These are phyloP conservation scores for Cystobasidium ongulense DNA, from an alignment of 768 basidiomycete genomes.

Conservation along the genomic window DNA sequence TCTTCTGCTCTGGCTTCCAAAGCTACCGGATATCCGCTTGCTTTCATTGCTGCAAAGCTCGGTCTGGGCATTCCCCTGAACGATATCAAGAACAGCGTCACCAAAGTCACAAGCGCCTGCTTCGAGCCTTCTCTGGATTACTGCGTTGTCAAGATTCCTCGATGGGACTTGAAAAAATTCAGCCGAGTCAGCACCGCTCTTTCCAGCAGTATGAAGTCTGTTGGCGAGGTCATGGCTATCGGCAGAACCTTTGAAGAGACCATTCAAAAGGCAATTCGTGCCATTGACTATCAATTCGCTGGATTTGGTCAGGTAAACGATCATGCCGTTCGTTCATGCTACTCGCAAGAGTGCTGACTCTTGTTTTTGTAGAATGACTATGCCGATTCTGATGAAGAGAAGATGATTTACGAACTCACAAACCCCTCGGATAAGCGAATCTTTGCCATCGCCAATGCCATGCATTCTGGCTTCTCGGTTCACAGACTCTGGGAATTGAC, in stretches of 20 bases:
- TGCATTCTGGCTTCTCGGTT: conserved; percentile 84
- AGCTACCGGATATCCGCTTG: conserved; percentile 94
- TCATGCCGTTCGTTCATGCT: background rate
- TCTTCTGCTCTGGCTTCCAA: conserved; percentile 97
- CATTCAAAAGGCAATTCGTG: conserved; percentile 92
- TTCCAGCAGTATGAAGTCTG: conserved; percentile 96
- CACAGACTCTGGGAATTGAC: conserved; percentile 97
- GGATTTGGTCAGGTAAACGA: conserved; percentile 63
- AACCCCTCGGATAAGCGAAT: conserved; percentile 96
- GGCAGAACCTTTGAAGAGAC: conserved; percentile 98
- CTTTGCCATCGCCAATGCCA: conserved; percentile 89
- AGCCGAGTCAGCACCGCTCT: conserved; percentile 79
- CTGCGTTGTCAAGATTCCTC: conserved; percentile 93
- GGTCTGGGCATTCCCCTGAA: conserved; percentile 94
- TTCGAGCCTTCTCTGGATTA: conserved; percentile 98
- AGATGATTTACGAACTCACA: conserved; percentile 83
- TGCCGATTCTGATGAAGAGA: conserved; percentile 53
- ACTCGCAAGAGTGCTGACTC: background rate
- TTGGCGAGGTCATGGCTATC: conserved; percentile 99
- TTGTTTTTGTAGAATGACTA: conserved; percentile 59
- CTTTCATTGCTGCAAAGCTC: conserved; percentile 96
- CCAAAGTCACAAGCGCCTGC: conserved; percentile 90
- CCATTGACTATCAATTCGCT: conserved; percentile 88
- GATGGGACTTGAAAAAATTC: conserved; percentile 99
- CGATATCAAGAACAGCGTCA: conserved; percentile 95